Conservation (phyloP, 768 basidiomycete genomes). For the Suillus paluster region DNA sequence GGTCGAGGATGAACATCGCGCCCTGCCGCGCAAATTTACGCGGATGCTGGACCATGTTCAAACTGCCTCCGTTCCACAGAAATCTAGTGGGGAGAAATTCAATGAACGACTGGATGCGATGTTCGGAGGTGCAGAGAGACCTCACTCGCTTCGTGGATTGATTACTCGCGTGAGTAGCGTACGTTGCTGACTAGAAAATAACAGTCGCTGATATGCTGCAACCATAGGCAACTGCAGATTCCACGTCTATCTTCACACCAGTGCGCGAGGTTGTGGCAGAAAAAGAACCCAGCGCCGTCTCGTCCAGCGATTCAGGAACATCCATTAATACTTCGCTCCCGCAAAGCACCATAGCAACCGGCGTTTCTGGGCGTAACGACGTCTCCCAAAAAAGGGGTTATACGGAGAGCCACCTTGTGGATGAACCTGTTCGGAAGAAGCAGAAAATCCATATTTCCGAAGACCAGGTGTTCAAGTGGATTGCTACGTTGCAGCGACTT, state of each 20-base stretch:
- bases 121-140: neutral
- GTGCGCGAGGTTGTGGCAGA: neutral
- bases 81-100: neutral
- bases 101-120: neutral
- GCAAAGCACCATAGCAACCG: neutral
- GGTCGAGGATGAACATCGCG: neutral
- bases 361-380: neutral
- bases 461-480: conserved; percentile 23
- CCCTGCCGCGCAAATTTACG: neutral
- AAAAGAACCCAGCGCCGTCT: neutral
- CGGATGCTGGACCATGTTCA: neutral
- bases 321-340: neutral
- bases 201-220: neutral
- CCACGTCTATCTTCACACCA: neutral
- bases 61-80: no score
- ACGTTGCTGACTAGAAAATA: neutral
- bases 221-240: neutral
- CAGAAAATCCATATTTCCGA: neutral
- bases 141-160: neutral
- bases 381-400: neutral
- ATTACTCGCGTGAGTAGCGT: neutral
- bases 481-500: conserved; percentile 32
- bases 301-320: neutral
- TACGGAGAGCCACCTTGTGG: neutral
- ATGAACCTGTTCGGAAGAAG: conserved; percentile 4